Evolutionary conservation across 345 rosid species (phyloP).

Genomic region (Balakata baccata): DNA sequence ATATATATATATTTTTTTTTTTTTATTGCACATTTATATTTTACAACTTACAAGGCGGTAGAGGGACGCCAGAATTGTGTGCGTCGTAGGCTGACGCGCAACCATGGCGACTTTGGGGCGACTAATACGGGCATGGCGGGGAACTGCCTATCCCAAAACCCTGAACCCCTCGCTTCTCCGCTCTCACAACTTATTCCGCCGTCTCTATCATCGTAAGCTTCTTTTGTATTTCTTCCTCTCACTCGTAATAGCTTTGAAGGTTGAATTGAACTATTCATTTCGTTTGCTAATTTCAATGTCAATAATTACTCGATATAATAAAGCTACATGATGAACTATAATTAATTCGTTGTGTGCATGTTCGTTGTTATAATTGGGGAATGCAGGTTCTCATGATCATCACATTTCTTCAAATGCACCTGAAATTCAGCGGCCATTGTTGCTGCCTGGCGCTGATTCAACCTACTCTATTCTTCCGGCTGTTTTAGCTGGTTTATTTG

Average conservation of each 20-base stretch:
- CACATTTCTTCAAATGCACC: slow-evolving; percentile 6
- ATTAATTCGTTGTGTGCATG: neutral
- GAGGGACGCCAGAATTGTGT: no score
- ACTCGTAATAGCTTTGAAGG: neutral
- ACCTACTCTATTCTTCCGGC: slow-evolving; percentile 36
- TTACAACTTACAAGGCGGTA: no score
- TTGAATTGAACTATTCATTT: neutral
- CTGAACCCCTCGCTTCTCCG: slow-evolving; percentile 27
- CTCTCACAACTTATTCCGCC: slow-evolving; percentile 26
- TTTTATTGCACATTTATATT: no score
- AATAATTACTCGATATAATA: neutral
- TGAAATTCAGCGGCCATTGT: slow-evolving; percentile 17
- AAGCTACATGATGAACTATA: neutral
- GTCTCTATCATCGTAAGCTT: slow-evolving; percentile 30
- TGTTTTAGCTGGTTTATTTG: slow-evolving; percentile 49
- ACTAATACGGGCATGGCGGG: slow-evolving; percentile 40
- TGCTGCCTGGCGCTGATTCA: slow-evolving; percentile 14
- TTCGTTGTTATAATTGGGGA: neutral
- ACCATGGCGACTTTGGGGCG: slow-evolving; percentile 44
- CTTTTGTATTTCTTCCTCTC: neutral
- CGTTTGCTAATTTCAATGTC: neutral
- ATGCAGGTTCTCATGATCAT: slow-evolving; percentile 33
- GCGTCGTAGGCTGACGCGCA: no score
- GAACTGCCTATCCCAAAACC: slow-evolving; percentile 30
- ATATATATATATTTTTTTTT: no score